phyloP scores from a whole-genome alignment of 2,329 filamentous ascomycete species.

The Exophiala oligosperma region DNA sequence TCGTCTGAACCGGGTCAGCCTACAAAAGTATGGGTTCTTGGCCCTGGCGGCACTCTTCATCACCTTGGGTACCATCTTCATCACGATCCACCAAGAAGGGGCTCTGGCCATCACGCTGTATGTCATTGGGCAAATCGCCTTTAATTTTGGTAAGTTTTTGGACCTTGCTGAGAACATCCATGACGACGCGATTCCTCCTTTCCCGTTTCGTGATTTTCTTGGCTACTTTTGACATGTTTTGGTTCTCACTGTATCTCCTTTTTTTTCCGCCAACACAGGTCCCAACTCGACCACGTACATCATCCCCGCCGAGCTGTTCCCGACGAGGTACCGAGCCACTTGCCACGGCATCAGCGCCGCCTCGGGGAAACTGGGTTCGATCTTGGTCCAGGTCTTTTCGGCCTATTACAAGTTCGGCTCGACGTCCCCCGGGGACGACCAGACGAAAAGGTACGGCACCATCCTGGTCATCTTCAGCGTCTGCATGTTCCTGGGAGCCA shows the following conservation, averaged over 20 bases:
- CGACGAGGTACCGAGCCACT: slow-evolving; percentile 55
- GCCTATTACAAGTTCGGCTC: slow-evolving; percentile 42
- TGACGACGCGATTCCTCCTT: no score
- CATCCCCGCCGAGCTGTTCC: slow-evolving; percentile 58
- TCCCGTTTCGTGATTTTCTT: no score
- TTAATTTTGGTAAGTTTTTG: slow-evolving; percentile 43
- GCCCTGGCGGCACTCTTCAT: slow-evolving; percentile 45
- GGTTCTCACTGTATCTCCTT: no score
- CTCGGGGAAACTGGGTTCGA: slow-evolving; percentile 54
- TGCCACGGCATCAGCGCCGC: slow-evolving; percentile 57
- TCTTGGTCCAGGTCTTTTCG: slow-evolving; percentile 43
- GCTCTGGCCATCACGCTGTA: slow-evolving; percentile 43
- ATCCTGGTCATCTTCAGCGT: slow-evolving; percentile 43
- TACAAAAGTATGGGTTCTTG: slow-evolving; percentile 48
- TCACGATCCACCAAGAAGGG: slow-evolving; percentile 38
- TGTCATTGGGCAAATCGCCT: slow-evolving; percentile 47
- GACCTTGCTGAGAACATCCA: no score
- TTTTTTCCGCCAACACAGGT: not conserved
- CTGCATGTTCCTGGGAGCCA: slow-evolving; percentile 44
- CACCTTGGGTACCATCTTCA: slow-evolving; percentile 43
- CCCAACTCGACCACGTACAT: slow-evolving; percentile 46
- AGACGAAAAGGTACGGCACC: slow-evolving; percentile 41
- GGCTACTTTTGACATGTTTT: no score
- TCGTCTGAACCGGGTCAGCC: slow-evolving; percentile 41
- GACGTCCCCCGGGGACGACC: slow-evolving; percentile 32